Conservation (phyloP, 1,284 basidiomycete species). For the Sanguinoderma infundibulare region DNA sequence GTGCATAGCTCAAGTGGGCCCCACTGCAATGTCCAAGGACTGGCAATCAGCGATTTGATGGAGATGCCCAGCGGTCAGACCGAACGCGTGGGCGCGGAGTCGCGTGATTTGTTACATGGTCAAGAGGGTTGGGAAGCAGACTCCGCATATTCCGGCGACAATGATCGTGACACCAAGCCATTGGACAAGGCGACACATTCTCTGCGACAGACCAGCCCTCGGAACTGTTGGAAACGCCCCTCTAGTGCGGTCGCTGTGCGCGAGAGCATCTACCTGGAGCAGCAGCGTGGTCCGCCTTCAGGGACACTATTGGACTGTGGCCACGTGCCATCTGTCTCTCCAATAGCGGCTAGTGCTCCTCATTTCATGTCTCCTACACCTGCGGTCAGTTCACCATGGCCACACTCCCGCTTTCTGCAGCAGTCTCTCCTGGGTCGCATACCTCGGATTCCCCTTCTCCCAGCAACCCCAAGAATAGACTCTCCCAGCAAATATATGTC, state of each 20-base stretch:
- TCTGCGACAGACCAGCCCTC: conserved; percentile 1
- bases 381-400: background rate
- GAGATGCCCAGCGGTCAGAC: conserved; percentile 26
- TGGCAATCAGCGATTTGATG: conserved; percentile 44
- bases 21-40: conserved; percentile 38
- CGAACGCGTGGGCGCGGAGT: background rate
- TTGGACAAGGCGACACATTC: background rate
- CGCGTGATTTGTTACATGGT: background rate
- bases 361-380: conserved; percentile 1
- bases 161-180: background rate
- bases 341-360: conserved; percentile 6
- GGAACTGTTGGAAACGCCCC: background rate
- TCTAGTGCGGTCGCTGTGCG: background rate
- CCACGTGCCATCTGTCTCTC: background rate
- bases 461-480: background rate
- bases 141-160: conserved; percentile 24
- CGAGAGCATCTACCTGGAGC: background rate
- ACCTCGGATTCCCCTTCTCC: background rate
- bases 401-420: background rate
- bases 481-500: background rate
- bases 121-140: conserved; percentile 16
- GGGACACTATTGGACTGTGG: background rate
- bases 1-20: conserved; percentile 28
- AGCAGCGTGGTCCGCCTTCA: background rate
- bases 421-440: background rate